A percentile compares a stretch with the other conserved stretches of the same genome.
Conservation (phyloP, 768 basidiomycete species). For the Termitomyces sp. region DNA sequence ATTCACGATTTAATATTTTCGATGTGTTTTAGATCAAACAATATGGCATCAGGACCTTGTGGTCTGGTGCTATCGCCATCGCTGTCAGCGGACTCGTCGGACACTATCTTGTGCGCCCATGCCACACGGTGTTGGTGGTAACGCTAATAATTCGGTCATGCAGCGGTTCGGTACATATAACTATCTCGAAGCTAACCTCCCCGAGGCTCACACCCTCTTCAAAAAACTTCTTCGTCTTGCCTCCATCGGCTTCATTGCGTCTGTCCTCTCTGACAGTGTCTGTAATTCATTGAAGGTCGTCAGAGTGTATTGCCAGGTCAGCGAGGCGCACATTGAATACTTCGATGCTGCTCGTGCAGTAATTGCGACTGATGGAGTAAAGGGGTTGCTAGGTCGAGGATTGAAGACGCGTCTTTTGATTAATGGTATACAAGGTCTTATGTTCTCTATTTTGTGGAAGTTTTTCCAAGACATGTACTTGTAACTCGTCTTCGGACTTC, state of each 20-base stretch:
- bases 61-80: constrained; percentile 91
- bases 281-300: constrained; percentile 89
- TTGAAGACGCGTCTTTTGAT: constrained; percentile 85
- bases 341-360: constrained; percentile 74
- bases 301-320: constrained; percentile 94
- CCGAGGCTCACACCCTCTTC: constrained; percentile 45
- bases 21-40: constrained; percentile 48
- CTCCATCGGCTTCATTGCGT: constrained; percentile 88
- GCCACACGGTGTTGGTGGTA: background rate
- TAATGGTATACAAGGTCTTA: constrained; percentile 87
- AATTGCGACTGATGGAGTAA: constrained; percentile 69
- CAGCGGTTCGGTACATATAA: constrained; percentile 90
- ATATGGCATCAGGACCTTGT: constrained; percentile 76
- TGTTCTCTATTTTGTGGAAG: constrained; percentile 92
- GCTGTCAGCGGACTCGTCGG: constrained; percentile 93
- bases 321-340: constrained; percentile 79
- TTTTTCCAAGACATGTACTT: constrained; percentile 80
- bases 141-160: background rate
- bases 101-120: constrained; percentile 67
- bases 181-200: constrained; percentile 62
- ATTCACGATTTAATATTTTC: background rate
- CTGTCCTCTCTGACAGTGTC: constrained; percentile 78
- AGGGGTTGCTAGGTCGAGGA: constrained; percentile 84
- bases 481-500: too few species aligned
- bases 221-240: constrained; percentile 75